These are phyloP conservation scores for Cucurbitaria berberidis DNA, from an alignment of 2,329 filamentous ascomycete species.

Conservation along the genomic window DNA sequence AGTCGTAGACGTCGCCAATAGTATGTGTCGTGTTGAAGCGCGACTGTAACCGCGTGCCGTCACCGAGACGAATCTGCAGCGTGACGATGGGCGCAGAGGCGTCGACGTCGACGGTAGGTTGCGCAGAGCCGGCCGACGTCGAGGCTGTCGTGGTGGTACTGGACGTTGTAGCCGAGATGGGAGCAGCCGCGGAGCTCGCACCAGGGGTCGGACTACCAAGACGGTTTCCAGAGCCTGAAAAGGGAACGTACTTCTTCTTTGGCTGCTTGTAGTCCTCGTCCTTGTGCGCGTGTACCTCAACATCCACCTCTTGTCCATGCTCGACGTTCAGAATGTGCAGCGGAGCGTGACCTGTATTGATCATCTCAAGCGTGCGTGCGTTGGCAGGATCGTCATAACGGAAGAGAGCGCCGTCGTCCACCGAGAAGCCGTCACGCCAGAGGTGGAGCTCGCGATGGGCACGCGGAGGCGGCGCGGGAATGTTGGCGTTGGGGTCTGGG, in stretches of 20 bases:
- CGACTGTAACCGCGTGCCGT: slow-evolving; percentile 77
- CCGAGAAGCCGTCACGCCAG: slow-evolving; percentile 84
- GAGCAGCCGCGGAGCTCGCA: slow-evolving; percentile 42
- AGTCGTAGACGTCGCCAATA: slow-evolving; percentile 76
- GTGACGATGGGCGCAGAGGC: slow-evolving; percentile 70
- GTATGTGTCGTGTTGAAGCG: slow-evolving; percentile 83
- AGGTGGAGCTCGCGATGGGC: slow-evolving; percentile 76
- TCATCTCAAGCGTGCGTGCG: slow-evolving; percentile 73
- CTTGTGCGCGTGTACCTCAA: slow-evolving; percentile 76
- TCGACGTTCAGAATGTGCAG: slow-evolving; percentile 79
- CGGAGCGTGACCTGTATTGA: slow-evolving; percentile 76
- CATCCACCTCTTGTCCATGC: slow-evolving; percentile 76
- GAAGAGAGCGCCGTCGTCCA: slow-evolving; percentile 79
- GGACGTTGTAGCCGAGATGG: slow-evolving; percentile 44
- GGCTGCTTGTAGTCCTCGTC: slow-evolving; percentile 74
- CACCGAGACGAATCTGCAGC: slow-evolving; percentile 78
- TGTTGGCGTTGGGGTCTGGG: slow-evolving; percentile 61
- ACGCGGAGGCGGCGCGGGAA: slow-evolving; percentile 53
- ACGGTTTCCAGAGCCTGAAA: slow-evolving; percentile 72
- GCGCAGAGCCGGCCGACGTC: slow-evolving; percentile 45
- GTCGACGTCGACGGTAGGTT: slow-evolving; percentile 62
- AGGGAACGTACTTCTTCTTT: slow-evolving; percentile 78
- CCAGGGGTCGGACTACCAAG: slow-evolving; percentile 80
- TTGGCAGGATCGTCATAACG: slow-evolving; percentile 82
- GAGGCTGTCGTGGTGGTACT: slow-evolving; percentile 34